Evolutionary conservation across 192 early-diverging fungal genomes (phyloP).

Genomic region (Gryganskiella cystojenkinii): DNA sequence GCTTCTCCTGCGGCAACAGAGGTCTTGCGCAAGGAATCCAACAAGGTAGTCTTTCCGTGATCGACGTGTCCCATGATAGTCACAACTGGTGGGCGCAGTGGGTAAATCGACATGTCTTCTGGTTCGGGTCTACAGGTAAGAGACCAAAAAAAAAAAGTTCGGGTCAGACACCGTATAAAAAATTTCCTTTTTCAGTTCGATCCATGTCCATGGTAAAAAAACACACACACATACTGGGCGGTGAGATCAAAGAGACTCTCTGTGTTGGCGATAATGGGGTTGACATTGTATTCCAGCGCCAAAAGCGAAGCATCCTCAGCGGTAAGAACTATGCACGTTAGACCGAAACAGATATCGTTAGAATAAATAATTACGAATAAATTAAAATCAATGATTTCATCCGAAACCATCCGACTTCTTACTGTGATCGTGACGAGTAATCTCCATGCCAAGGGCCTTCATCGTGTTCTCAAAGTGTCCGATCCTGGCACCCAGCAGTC

Average conservation of each 20-base stretch:
- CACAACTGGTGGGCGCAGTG: constrained; percentile 88
- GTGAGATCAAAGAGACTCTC: constrained; percentile 65
- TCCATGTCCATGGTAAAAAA: too few relatives aligned
- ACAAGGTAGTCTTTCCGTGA: constrained; percentile 94
- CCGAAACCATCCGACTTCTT: too few relatives aligned
- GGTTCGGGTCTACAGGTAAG: constrained; percentile 64
- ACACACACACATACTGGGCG: constrained; percentile 64
- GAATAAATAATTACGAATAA: not conserved
- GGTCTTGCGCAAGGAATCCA: constrained; percentile 92
- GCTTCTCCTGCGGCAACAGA: constrained; percentile 93
- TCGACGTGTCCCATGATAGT: constrained; percentile 99
- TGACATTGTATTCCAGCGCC: constrained; percentile 88
- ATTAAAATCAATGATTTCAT: not conserved
- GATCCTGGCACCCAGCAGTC: constrained; percentile 79
- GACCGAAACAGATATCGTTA: not conserved
- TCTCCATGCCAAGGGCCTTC: constrained; percentile 83
- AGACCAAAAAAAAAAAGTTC: not conserved
- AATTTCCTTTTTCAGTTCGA: not conserved
- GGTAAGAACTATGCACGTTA: constrained; percentile 67
- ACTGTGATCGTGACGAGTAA: constrained; percentile 77
- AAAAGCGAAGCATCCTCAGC: constrained; percentile 89
- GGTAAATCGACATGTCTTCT: constrained; percentile 78
- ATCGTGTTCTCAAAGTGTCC: constrained; percentile 78
- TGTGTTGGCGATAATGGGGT: constrained; percentile 76
- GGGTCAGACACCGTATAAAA: not conserved